Evolutionary conservation across 2,329 filamentous ascomycete species (phyloP), one percentile per base, ranked within the genome.

Genomic region (Cercospora zeina): DNA sequence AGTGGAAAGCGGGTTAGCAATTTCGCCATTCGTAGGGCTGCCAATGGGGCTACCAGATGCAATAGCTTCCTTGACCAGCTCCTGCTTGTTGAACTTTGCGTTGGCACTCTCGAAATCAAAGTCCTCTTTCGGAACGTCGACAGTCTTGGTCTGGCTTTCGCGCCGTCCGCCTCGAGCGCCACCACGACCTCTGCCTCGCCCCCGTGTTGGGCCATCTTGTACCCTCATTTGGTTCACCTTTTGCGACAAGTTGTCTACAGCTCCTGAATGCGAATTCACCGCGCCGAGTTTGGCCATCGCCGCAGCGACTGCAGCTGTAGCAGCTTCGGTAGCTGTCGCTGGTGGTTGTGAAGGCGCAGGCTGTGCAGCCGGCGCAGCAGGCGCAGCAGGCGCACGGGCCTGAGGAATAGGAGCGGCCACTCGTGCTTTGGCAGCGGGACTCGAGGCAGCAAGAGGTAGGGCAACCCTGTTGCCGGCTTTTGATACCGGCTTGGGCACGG

Each of bases 81-180:
- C 90, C 70, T 91, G 87, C 78, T 96, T 89, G 80, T 91, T 93
- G 80, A 96, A 96, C 75, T 93, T 95, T 54, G 90, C 90, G 74
- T 96, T 96, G 30, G 90, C 83, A 14, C 84, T 85, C 69, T 89
- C 89, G 72, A 99, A 99, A 73, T 99, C 93, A 70, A 93, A 99
- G 73, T 97, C 95, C 1, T 90, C 87, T 53, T 89, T 85, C 0
- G 95, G 95, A 2, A 99, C 90, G 58, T 96, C 93, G 33, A 97
- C 86, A 69, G 83, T 80, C 54, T 82, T 78, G 36, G 77, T 79
- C 30, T 66, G 62, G 45, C 69, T 70, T 24, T 71, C 71, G 10
- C 73, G 68, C 59, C 73, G 66, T 8, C 70, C 72, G 45, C 71
- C 79, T 73, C 61, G 75, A 71, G 56, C 76, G 34, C 78, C 79